Percentiles rank a stretch among this genome's conserved stretches.
Conservation (phyloP, 805 yeast genomes). For the Ogataea nitratoaversa region DNA sequence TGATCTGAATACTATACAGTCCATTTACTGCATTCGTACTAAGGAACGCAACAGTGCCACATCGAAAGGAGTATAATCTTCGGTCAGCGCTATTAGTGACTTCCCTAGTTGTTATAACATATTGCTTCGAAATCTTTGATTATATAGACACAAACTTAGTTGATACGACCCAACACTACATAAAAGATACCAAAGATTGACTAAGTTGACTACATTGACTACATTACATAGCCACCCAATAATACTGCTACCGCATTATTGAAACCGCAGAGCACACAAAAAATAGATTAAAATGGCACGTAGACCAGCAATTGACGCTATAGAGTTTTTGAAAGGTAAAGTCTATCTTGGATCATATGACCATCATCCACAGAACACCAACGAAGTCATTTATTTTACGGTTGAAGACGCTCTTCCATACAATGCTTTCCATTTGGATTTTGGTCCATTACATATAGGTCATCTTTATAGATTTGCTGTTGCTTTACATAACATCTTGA, state of each 20-base stretch:
- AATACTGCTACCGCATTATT: too few relatives aligned
- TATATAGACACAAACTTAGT: not conserved
- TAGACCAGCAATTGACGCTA: slow-evolving; percentile 27
- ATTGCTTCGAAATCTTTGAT: not conserved
- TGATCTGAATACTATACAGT: too few relatives aligned
- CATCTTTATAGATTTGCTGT: slow-evolving; percentile 94
- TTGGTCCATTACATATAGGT: slow-evolving; percentile 94
- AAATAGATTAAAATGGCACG: slow-evolving; percentile 19
- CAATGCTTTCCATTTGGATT: slow-evolving; percentile 92
- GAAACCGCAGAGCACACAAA: not conserved
- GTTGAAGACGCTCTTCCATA: slow-evolving; percentile 90
- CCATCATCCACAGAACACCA: slow-evolving; percentile 69
- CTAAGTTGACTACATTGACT: not conserved
- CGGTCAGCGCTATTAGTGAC: too few relatives aligned
- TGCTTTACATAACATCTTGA: slow-evolving; percentile 83
- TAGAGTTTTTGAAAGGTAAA: slow-evolving; percentile 47
- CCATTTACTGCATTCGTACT: too few relatives aligned
- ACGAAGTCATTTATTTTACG: slow-evolving; percentile 76
- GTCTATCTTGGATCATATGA: slow-evolving; percentile 91
- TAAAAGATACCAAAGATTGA: too few relatives aligned
- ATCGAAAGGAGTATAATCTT: too few relatives aligned
- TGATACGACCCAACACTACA: not conserved
- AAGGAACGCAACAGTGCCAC: too few relatives aligned
- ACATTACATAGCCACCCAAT: too few relatives aligned
- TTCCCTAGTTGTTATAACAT: too few relatives aligned